These are phyloP conservation scores for Claviceps pazoutovae DNA, from an alignment of 2,329 filamentous ascomycete species.

Conservation along the genomic window DNA sequence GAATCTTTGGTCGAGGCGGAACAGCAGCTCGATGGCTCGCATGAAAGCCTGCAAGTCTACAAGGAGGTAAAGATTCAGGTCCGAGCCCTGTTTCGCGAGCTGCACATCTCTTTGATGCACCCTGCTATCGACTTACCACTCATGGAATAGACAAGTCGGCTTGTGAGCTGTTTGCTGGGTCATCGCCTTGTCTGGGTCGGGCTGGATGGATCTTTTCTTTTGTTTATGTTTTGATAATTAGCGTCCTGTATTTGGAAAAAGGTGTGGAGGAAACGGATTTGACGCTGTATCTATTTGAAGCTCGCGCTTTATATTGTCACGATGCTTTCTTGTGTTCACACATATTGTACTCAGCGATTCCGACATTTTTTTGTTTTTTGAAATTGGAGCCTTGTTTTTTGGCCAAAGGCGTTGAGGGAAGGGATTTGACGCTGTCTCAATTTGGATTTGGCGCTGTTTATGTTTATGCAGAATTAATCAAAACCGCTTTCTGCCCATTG, in stretches of 20 bases:
- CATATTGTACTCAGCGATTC: neutral
- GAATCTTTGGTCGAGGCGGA: conserved; percentile 2
- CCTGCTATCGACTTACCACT: neutral
- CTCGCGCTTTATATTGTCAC: no score
- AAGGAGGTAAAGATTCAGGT: neutral
- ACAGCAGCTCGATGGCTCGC: conserved; percentile 6
- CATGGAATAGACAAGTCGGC: neutral
- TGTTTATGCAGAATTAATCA: neutral
- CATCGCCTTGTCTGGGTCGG: neutral
- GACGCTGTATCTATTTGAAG: no score
- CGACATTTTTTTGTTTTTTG: neutral
- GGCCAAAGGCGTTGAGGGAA: neutral
- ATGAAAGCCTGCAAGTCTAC: neutral
- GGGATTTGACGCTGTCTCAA: neutral
- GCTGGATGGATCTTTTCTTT: neutral
- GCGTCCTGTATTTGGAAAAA: neutral
- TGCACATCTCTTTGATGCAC: neutral
- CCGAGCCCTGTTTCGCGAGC: neutral
- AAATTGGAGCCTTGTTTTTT: neutral
- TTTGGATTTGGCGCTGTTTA: no score
- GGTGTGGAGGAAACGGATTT: neutral
- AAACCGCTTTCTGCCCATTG: neutral
- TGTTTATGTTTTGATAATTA: neutral
- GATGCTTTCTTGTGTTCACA: neutral
- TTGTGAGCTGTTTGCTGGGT: neutral